Conservation (phyloP, 257 asterid species). For the Przewalskia tangutica region DNA sequence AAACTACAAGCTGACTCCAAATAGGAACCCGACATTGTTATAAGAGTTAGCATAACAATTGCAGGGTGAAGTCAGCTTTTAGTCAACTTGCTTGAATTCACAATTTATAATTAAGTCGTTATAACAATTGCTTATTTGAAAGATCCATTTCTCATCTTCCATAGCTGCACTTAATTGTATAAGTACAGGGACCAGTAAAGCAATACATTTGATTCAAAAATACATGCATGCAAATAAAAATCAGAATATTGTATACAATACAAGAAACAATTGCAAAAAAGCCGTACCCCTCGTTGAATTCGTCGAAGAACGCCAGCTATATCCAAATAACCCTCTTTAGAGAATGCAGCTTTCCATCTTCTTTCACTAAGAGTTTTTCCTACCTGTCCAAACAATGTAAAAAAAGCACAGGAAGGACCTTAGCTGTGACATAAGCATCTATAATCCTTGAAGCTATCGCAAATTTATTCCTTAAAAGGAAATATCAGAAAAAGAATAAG, state of each 20-base stretch:
- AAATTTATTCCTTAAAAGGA: not conserved
- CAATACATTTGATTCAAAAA: not conserved
- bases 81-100: not conserved
- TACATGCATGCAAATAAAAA: no score
- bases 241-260: not conserved
- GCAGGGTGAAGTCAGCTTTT: not conserved
- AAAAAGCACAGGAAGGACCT: not conserved
- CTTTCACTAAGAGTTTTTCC: slow-evolving; percentile 87
- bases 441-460: not conserved
- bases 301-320: slow-evolving; percentile 91
- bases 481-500: not conserved
- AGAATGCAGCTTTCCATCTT: slow-evolving; percentile 92
- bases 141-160: not conserved
- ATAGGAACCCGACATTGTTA: not conserved
- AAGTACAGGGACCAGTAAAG: not conserved
- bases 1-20: not conserved
- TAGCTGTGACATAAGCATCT: not conserved
- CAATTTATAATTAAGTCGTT: not conserved
- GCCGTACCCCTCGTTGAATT: slow-evolving; percentile 88
- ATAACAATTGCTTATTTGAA: not conserved
- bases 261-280: not conserved
- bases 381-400: slow-evolving; percentile 32
- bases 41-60: not conserved
- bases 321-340: slow-evolving; percentile 72
- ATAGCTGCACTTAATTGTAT: not conserved